Base-by-base conservation (phyloP, 2,329 filamentous ascomycete genomes). In the Taxawa tesnikishii region DNA sequence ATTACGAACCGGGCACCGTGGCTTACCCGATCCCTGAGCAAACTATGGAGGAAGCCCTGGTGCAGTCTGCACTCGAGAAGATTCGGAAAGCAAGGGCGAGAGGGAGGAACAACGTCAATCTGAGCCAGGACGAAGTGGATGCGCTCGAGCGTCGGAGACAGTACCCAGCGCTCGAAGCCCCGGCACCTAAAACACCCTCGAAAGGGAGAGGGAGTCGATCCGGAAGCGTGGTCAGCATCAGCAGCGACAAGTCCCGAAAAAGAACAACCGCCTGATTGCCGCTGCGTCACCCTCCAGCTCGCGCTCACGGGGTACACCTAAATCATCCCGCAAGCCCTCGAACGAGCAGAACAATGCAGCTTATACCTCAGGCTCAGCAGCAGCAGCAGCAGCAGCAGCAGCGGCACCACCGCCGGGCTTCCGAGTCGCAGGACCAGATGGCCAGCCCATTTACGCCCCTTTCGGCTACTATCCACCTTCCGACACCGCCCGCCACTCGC, bases 71-170 rank as follows among this genome's bases (percentile, higher is more conserved):
- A 25, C 60, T 92, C 55, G 75, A 77, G 46, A 79, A 83, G 43
- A 92, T 94, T 50, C 73, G 77, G 42, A 72, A 75, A 42, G 84
- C 87, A 11, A 76, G 83, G 51, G 73, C 73, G 40, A 75, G 75
- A 48, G 85, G 85, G 41, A 79, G 78, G 54, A 65, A 69, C 27
- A 82, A 92, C 36, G 83, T 94, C 34, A 80, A 78, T 51, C 68
- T 96, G 41, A 84, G 71, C 44, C 72, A 77, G 47, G 75, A 80
- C 33, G 87, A 94, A 55, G 64, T 94, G 45, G 79, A 78, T 39
- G 85, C 84, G 28, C 66, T 93, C 44, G 79, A 88, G 50, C 72
- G 75, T 40, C 67, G 70, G 23, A 30, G 31, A 18, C 34, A 31
- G 11, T 29, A 32, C 9, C 35, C 33, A 12, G 15, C 27, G 13